Base-by-base conservation (phyloP, 805 yeast genomes). In the Zygoascus ofunaensis region DNA sequence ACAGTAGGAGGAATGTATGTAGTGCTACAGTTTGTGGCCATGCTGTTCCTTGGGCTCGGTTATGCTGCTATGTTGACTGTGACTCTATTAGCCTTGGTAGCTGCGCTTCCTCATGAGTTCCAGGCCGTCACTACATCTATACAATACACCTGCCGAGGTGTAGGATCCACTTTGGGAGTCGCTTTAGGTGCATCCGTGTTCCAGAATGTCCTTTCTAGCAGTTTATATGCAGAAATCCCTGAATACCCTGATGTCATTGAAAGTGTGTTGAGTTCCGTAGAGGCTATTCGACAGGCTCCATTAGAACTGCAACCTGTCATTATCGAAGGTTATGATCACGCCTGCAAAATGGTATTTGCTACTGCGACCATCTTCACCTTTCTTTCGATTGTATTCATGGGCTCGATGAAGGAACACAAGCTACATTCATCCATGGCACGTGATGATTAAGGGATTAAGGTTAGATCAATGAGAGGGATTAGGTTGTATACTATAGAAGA, bases 61-160 rank as follows among this genome's bases (percentile, higher is more conserved):
- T 77, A 80, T 52, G 76, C 94, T 1, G 65, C 76, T 3, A 70
- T 78, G 59, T 68, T 85, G 49, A 85, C 94, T 0, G 76, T 83
- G 2, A 78, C 89, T 0, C 65, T 86, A 39, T 62, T 85, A 30
- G 82, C 94, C 0, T 70, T 86, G 62, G 82, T 86, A 43, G 80
- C 92, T 0, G 76, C 92, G 1, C 92, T 82, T 2, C 79, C 82
- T 7, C 61, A 68, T 19, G 71, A 74, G 42, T 74, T 71, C 55
- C 95, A 86, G 61, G 95, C 96, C 1, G 73, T 87, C 18, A 82
- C 90, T 2, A 87, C 96, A 0, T 84, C 95, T 0, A 83, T 89
- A 46, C 94, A 86, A 57, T 87, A 89, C 60, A 87, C 89, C 0
- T 86, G 83, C 67, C 72, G 94, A 56, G 80, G 90, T 7, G 80